Percentiles rank a stretch among this genome's conserved stretches.
These are phyloP conservation scores for Leccinum griseonigrum DNA, from an alignment of 1,284 basidiomycete species.

Conservation along the genomic window DNA sequence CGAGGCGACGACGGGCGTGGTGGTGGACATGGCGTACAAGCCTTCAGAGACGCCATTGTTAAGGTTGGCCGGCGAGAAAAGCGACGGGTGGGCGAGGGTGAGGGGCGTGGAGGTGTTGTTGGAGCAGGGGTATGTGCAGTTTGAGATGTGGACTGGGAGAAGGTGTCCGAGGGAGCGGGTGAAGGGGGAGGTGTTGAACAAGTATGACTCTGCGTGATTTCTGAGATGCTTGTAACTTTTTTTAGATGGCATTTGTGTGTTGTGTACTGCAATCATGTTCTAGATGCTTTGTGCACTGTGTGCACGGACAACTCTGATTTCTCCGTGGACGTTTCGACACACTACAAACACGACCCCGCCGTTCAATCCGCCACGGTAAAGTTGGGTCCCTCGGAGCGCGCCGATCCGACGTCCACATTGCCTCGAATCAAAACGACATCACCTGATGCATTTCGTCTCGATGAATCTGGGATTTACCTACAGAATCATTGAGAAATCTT, in stretches of 20 bases:
- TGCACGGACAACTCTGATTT: too few relatives aligned
- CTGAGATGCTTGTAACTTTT: too few relatives aligned
- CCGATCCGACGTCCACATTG: too few relatives aligned
- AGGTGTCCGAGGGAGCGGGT: slow-evolving; percentile 50
- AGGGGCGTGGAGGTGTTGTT: slow-evolving; percentile 82
- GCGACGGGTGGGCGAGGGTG: slow-evolving; percentile 67
- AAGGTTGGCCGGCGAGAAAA: slow-evolving; percentile 44
- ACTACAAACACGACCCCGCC: too few relatives aligned
- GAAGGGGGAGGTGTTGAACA: slow-evolving; percentile 47
- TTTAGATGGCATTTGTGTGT: too few relatives aligned
- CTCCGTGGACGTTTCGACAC: too few relatives aligned
- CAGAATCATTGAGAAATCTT: background rate
- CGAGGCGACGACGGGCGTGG: slow-evolving; percentile 51
- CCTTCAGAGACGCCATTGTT: slow-evolving; percentile 75
- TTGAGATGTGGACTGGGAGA: slow-evolving; percentile 78
- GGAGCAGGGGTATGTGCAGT: slow-evolving; percentile 86
- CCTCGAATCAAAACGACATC: too few relatives aligned
- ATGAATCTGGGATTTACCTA: background rate
- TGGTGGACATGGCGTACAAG: slow-evolving; percentile 92
- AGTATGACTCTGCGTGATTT: slow-evolving; percentile 34
- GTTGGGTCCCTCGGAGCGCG: too few relatives aligned
- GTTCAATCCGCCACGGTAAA: too few relatives aligned
- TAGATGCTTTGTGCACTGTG: too few relatives aligned
- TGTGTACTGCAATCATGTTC: too few relatives aligned
- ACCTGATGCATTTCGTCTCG: slow-evolving; percentile 1